Percentiles rank a stretch among this genome's conserved stretches.
phyloP scores from a whole-genome alignment of 1,284 basidiomycete genomes.

The Microbotryomycetes sp. region DNA sequence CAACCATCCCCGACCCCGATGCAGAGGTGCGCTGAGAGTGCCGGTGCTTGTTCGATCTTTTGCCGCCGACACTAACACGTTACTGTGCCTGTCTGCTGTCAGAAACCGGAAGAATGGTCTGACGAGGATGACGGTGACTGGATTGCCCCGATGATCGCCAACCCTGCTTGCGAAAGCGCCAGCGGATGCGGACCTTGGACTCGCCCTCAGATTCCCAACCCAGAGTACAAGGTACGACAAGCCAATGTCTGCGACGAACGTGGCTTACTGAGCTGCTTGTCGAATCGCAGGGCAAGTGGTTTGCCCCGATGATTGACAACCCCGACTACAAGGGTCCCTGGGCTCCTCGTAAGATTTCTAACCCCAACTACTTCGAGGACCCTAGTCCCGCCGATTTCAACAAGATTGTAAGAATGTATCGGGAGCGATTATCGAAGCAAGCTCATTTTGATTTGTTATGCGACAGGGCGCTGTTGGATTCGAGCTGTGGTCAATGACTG shows the following conservation, averaged over 20 bases:
- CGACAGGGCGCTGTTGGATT: slow-evolving; percentile 77
- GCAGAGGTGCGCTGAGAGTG: slow-evolving; percentile 34
- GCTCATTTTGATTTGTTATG: slow-evolving; percentile 37
- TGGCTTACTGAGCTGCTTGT: slow-evolving; percentile 12
- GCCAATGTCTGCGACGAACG: too few relatives aligned
- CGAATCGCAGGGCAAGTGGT: slow-evolving; percentile 72
- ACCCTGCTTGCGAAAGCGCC: slow-evolving; percentile 61
- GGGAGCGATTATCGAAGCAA: neutral
- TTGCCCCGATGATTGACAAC: slow-evolving; percentile 86
- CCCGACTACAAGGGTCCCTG: slow-evolving; percentile 95
- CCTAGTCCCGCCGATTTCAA: slow-evolving; percentile 71
- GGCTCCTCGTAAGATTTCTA: slow-evolving; percentile 82
- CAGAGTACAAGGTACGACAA: slow-evolving; percentile 49
- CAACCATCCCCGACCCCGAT: slow-evolving; percentile 78
- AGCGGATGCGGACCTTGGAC: slow-evolving; percentile 93
- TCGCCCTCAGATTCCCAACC: slow-evolving; percentile 80
- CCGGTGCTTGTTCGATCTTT: neutral
- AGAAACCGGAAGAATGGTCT: slow-evolving; percentile 99
- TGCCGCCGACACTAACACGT: neutral
- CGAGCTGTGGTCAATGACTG: slow-evolving; percentile 98
- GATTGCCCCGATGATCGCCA: slow-evolving; percentile 74
- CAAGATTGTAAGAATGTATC: slow-evolving; percentile 56
- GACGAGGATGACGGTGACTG: slow-evolving; percentile 99
- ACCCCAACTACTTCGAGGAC: slow-evolving; percentile 91
- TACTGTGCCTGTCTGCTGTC: slow-evolving; percentile 53